phyloP scores from a whole-genome alignment of 2,329 filamentous ascomycete species.

The Monosporascus sp. region DNA sequence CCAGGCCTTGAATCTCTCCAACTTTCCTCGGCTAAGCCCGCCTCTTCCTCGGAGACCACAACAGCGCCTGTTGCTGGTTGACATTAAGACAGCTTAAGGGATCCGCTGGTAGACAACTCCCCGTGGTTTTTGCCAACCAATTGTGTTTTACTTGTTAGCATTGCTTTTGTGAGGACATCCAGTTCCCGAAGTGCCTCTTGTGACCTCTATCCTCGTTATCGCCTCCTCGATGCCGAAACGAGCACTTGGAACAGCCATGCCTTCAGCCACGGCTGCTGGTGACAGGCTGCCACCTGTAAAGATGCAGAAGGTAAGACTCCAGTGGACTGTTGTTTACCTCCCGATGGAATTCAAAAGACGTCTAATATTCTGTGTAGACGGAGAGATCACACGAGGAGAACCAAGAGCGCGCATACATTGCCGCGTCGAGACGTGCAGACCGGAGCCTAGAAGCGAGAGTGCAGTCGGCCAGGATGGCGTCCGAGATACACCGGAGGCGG shows the following conservation, averaged over 20 bases:
- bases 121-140: too few relatives aligned
- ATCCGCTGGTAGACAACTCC: too few relatives aligned
- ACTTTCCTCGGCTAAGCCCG: not conserved
- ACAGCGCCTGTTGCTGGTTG: too few relatives aligned
- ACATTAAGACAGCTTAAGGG: too few relatives aligned
- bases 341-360: not conserved
- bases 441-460: conserved; percentile 81
- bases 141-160: too few relatives aligned
- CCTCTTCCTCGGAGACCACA: too few relatives aligned
- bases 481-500: conserved; percentile 83
- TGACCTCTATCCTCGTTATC: not conserved
- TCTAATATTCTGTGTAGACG: conserved; percentile 41
- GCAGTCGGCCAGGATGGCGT: conserved; percentile 80
- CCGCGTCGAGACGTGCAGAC: conserved; percentile 80
- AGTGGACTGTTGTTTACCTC: too few relatives aligned
- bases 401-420: conserved; percentile 85
- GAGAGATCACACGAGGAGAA: conserved; percentile 77
- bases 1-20: not conserved
- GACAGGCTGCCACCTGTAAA: conserved; percentile 28
- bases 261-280: conserved; percentile 23
- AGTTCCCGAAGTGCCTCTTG: not conserved
- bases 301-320: conserved; percentile 26
- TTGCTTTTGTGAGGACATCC: not conserved
- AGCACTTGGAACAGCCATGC: conserved; percentile 25
- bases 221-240: conserved; percentile 32